These are phyloP conservation scores for Musa balbisiana DNA, from an alignment of 202 grass and related monocot species.

Conservation along the genomic window DNA sequence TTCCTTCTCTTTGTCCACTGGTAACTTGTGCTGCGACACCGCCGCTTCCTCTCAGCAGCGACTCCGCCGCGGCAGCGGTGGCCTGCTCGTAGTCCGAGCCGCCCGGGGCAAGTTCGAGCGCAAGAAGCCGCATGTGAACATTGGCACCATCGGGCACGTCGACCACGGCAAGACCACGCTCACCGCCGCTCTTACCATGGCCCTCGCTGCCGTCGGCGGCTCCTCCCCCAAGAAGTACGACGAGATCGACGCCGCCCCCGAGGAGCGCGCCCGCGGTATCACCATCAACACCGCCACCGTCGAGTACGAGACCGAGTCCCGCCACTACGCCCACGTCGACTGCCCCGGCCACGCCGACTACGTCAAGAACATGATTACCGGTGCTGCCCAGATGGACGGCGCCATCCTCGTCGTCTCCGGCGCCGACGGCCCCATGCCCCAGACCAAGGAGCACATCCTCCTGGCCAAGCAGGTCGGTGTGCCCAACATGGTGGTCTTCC, in stretches of 20 bases:
- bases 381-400: constrained; percentile 92
- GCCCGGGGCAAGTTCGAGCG: constrained; percentile 92
- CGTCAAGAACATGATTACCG: constrained; percentile 99
- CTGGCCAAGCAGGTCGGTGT: constrained; percentile 98
- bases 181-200: constrained; percentile 94
- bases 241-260: constrained; percentile 92
- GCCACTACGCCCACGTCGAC: constrained; percentile 96
- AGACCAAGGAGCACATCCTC: constrained; percentile 99
- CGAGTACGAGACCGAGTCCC: constrained; percentile 93
- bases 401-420: constrained; percentile 94
- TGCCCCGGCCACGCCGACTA: constrained; percentile 96
- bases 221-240: constrained; percentile 97
- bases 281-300: constrained; percentile 99
- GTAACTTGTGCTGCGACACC: not conserved
- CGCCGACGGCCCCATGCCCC: constrained; percentile 95
- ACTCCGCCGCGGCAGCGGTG: constrained; percentile 24
- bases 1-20: not conserved
- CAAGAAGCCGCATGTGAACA: constrained; percentile 93
- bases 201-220: constrained; percentile 64
- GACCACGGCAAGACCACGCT: constrained; percentile 99
- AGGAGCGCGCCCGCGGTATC: constrained; percentile 96
- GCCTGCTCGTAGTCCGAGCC: constrained; percentile 65
- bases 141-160: constrained; percentile 96
- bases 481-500: constrained; percentile 91
- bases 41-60: not conserved